Percentiles rank a stretch among this genome's conserved stretches.
phyloP scores from a whole-genome alignment of 108 stramenopile species.

The Skeletonema tropicum region DNA sequence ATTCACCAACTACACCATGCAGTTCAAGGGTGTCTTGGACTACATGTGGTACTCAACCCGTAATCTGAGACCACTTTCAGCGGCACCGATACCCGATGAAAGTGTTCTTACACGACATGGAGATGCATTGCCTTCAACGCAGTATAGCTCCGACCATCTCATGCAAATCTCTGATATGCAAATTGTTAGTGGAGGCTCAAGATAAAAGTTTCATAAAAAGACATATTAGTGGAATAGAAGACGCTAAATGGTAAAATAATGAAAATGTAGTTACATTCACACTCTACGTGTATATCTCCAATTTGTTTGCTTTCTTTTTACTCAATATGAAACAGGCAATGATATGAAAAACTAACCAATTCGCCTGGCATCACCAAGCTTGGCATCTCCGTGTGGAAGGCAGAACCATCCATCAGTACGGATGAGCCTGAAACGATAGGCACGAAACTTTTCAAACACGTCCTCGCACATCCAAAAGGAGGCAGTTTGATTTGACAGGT shows the following conservation, averaged over 20 bases:
- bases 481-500: constrained; percentile 17
- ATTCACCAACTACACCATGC: constrained; percentile 93
- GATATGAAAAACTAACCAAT: no score
- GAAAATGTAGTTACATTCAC: no score
- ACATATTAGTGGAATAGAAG: constrained; percentile 1
- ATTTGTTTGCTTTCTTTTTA: no score
- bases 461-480: constrained; percentile 40
- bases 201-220: constrained; percentile 14
- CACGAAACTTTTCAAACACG: constrained; percentile 14
- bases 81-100: constrained; percentile 88
- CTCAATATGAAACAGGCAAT: no score
- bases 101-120: constrained; percentile 75
- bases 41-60: constrained; percentile 96
- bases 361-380: constrained; percentile 21
- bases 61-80: constrained; percentile 86
- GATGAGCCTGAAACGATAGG: constrained; percentile 15
- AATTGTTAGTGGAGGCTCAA: constrained; percentile 59
- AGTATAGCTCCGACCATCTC: constrained; percentile 96
- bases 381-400: constrained; percentile 22
- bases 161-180: constrained; percentile 96
- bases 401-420: constrained; percentile 36
- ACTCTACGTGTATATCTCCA: no score
- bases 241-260: not conserved
- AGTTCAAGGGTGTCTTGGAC: constrained; percentile 95
- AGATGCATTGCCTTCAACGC: constrained; percentile 92